A percentile compares a stretch with the other conserved stretches of the same genome.
phyloP scores from a whole-genome alignment of 179 eudicot genomes.

The Beta lomatogona region DNA sequence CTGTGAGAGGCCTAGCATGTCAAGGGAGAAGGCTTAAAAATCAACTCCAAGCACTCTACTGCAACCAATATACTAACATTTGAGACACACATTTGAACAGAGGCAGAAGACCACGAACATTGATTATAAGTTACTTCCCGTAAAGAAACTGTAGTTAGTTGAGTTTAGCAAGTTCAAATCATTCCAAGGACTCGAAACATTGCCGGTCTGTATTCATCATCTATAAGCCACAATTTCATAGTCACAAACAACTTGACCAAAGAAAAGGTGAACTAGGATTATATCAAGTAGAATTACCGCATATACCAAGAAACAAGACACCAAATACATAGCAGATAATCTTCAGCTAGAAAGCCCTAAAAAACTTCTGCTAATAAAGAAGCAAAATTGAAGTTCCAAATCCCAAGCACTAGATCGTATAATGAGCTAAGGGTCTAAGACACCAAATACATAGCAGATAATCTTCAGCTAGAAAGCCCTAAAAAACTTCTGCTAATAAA shows the following conservation, averaged over 20 bases:
- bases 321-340: background rate
- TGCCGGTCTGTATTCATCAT: background rate
- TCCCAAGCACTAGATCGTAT: background rate
- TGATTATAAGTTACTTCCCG: background rate
- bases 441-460: too few species aligned
- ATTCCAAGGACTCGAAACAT: background rate
- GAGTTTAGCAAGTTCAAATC: background rate
- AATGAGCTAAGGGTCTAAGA: background rate
- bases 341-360: background rate
- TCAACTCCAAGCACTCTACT: background rate
- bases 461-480: background rate
- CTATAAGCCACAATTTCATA: background rate
- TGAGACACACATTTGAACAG: background rate
- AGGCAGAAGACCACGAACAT: background rate
- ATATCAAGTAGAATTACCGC: background rate
- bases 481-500: background rate
- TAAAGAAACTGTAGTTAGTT: background rate
- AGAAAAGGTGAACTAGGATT: background rate
- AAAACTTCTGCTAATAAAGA: background rate
- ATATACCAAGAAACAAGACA: background rate
- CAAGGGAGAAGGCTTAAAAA: background rate
- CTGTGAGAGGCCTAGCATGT: background rate
- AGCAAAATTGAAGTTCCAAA: background rate
- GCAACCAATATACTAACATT: background rate
- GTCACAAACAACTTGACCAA: background rate